Evolutionary conservation across 257 asterid species (phyloP).

Genomic region (Marsdenia floribunda): DNA sequence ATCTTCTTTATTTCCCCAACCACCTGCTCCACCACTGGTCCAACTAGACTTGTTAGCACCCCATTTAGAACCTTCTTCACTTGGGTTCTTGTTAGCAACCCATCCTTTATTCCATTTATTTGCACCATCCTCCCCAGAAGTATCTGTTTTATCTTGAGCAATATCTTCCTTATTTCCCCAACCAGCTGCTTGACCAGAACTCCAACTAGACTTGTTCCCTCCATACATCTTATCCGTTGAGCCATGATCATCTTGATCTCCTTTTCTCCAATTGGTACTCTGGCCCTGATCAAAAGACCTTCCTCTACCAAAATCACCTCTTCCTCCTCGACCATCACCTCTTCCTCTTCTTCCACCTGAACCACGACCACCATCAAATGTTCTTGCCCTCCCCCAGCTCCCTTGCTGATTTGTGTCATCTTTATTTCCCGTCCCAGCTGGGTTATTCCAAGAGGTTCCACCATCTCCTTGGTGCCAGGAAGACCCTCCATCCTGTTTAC

Average conservation of each 20-base stretch:
- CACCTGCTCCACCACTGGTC: slow-evolving; percentile 13
- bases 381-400: slow-evolving; percentile 34
- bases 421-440: slow-evolving; percentile 19
- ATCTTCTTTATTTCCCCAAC: slow-evolving; percentile 31
- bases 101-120: slow-evolving; percentile 26
- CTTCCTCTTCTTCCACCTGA: slow-evolving; percentile 52
- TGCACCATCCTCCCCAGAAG: slow-evolving; percentile 15
- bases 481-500: slow-evolving; percentile 24
- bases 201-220: slow-evolving; percentile 29
- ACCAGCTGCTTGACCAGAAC: slow-evolving; percentile 15
- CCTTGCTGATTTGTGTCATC: slow-evolving; percentile 28
- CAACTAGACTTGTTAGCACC: slow-evolving; percentile 22
- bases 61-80: slow-evolving; percentile 23
- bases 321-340: slow-evolving; percentile 43
- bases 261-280: slow-evolving; percentile 35
- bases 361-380: slow-evolving; percentile 48
- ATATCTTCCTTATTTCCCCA: slow-evolving; percentile 28
- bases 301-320: slow-evolving; percentile 50
- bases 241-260: slow-evolving; percentile 23
- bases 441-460: slow-evolving; percentile 28
- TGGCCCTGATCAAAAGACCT: slow-evolving; percentile 46
- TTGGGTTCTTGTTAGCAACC: slow-evolving; percentile 22
- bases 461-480: slow-evolving; percentile 23
- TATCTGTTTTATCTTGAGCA: slow-evolving; percentile 26
- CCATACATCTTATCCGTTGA: slow-evolving; percentile 12